These are phyloP conservation scores for Thielaviopsis populi DNA, from an alignment of 2,329 filamentous ascomycete species.

Conservation along the genomic window DNA sequence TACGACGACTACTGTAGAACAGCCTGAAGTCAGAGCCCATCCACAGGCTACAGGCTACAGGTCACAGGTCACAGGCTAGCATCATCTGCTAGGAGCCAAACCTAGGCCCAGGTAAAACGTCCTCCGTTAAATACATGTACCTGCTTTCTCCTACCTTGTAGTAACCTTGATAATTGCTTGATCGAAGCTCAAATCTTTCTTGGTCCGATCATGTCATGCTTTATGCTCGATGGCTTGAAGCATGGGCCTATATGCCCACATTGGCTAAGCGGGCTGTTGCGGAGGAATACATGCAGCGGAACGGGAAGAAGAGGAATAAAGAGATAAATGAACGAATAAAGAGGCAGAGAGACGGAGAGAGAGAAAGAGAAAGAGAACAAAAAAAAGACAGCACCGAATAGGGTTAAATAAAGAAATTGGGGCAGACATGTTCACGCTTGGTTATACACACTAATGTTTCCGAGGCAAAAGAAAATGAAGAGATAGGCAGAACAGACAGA, in stretches of 20 bases:
- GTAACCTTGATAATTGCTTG: background rate
- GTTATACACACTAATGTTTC: too few relatives aligned
- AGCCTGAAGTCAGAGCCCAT: background rate
- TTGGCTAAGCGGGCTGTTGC: background rate
- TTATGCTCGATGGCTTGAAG: background rate
- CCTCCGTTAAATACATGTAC: background rate
- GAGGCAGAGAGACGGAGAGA: too few relatives aligned
- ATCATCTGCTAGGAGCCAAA: background rate
- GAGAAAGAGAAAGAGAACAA: background rate
- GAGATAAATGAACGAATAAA: background rate
- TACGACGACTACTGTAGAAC: background rate
- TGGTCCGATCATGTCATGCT: background rate
- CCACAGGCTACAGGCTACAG: background rate
- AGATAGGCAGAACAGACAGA: too few relatives aligned
- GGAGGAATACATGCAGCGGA: background rate
- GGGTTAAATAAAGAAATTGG: background rate
- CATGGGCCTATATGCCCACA: background rate
- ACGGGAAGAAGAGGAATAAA: background rate
- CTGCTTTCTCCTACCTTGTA: background rate
- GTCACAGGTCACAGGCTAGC: background rate
- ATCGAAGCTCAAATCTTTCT: constrained; percentile 2
- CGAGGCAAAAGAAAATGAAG: too few relatives aligned
- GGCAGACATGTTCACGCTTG: too few relatives aligned
- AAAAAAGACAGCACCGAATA: background rate
- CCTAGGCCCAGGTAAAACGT: background rate